Percentiles rank a stretch among this genome's conserved stretches.
Conservation (phyloP, 2,329 filamentous ascomycete species). For the Scleromitrula shiraiana region DNA sequence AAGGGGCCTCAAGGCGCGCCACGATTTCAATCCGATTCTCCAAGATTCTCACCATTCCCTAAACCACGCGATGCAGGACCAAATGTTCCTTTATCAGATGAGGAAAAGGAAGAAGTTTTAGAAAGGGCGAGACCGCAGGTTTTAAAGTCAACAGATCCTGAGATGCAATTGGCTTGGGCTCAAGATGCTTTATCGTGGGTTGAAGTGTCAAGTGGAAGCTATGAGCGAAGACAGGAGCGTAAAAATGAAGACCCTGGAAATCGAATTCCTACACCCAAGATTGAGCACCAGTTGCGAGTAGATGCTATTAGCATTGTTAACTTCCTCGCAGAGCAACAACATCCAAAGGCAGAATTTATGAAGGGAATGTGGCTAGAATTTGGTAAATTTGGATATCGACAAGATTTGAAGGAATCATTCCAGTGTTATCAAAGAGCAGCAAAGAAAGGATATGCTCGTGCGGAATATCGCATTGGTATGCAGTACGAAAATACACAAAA, state of each 20-base stretch:
- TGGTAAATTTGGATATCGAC: constrained; percentile 83
- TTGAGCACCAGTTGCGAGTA: constrained; percentile 78
- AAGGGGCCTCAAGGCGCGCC: constrained; percentile 15
- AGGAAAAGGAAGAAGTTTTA: constrained; percentile 84
- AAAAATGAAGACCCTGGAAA: constrained; percentile 36
- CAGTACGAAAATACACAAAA: constrained; percentile 95
- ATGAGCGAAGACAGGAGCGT: constrained; percentile 35
- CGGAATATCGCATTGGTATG: constrained; percentile 97
- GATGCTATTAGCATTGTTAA: constrained; percentile 89
- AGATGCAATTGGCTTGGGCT: constrained; percentile 95
- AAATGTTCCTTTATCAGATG: constrained; percentile 87
- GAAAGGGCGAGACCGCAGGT: constrained; percentile 79
- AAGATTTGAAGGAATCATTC: constrained; percentile 94
- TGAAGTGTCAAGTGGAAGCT: constrained; percentile 72
- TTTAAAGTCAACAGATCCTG: constrained; percentile 85
- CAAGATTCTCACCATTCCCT: constrained; percentile 88
- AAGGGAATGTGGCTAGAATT: constrained; percentile 96
- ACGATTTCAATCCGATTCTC: constrained; percentile 34
- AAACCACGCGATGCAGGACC: constrained; percentile 69
- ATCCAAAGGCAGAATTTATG: constrained; percentile 92
- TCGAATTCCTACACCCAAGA: constrained; percentile 70
- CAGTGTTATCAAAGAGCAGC: constrained; percentile 78
- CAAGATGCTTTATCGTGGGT: constrained; percentile 86
- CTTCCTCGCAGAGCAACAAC: constrained; percentile 83
- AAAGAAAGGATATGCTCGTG: constrained; percentile 75